A percentile compares a stretch with the other conserved stretches of the same genome.
Evolutionary conservation across 2,329 filamentous ascomycete genomes (phyloP).

Genomic region (Verticillium tricorpus): DNA sequence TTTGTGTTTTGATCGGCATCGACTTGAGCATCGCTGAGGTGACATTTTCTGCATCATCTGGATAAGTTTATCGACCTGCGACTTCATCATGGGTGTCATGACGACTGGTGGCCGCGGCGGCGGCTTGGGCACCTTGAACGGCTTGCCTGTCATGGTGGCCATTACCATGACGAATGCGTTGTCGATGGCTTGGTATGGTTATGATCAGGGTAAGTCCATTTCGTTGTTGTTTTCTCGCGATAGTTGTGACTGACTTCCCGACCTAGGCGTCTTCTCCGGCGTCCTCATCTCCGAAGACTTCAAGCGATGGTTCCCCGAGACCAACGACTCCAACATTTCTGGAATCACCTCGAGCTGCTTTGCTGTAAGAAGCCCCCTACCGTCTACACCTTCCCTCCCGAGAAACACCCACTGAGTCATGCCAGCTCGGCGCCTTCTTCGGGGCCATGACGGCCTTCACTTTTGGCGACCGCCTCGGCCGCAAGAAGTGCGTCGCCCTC

Average conservation of each 20-base stretch:
- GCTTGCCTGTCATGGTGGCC: constrained; percentile 16
- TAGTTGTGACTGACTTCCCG: too few relatives aligned
- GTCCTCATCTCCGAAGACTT: constrained; percentile 36
- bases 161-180: constrained; percentile 15
- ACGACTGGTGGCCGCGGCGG: not conserved
- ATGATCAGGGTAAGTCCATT: constrained; percentile 21
- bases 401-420: not conserved
- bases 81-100: not conserved
- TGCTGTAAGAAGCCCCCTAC: constrained; percentile 23
- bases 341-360: constrained; percentile 40
- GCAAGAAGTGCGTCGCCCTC: constrained; percentile 22
- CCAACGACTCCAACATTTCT: constrained; percentile 31
- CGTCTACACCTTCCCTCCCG: not conserved
- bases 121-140: constrained; percentile 10
- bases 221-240: not conserved
- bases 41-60: not conserved
- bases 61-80: not conserved
- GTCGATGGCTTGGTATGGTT: constrained; percentile 28
- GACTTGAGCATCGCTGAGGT: not conserved
- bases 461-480: constrained; percentile 25
- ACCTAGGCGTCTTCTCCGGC: constrained; percentile 31
- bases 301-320: constrained; percentile 30
- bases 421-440: constrained; percentile 26
- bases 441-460: constrained; percentile 23
- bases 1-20: not conserved